Evolutionary conservation across 306 rosid species (phyloP), one percentile per base, ranked within the genome.

Genomic region (Argentina anserina): DNA sequence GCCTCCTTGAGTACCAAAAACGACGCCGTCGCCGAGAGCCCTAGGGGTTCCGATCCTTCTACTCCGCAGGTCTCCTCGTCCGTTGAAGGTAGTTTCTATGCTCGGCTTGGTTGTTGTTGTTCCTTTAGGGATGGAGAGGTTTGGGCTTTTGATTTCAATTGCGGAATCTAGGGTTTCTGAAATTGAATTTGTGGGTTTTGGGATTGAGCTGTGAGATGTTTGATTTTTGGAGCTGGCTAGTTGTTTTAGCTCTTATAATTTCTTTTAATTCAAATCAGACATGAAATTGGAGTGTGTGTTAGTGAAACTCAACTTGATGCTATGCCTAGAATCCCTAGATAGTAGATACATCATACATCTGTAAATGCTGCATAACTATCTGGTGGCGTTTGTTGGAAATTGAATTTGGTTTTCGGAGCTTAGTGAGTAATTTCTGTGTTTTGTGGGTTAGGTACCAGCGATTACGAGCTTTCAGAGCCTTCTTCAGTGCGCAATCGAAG

Each of bases 401-500:
- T 39, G 21, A 39, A 29, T 66, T 49, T 11, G 49, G 61, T 29
- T 53, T 52, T 40, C 20, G 23, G 56, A 70, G 37, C 49, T 56
- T 14, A 45, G 34, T 23, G 43, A 46, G 45, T 55, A 28, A 11
- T 31, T 75, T 67, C 0, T 3, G 36, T 43, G 75, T 62, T 34
- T 62, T 62, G 43, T 69, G 77, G 43, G 77, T 69, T 72, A 83
- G 92, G 74, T 61, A 18, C 36, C 31, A 47, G 79, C 67, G 85
- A 58, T 72, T 26, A 6, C 53, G 86, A 80, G 60, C 74, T 43
- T 58, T 56, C 67, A 28, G 87, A 74, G 80, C 80, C 87, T 68
- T 65, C 67, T 66, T 78, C 96, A 17, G 80, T 76, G 28, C 81
- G 74, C 53, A 65, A 67, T 37, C 66, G 84, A 41, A 78, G 76